Base-by-base conservation (phyloP, 805 yeast genomes). In the Candida ficus region DNA sequence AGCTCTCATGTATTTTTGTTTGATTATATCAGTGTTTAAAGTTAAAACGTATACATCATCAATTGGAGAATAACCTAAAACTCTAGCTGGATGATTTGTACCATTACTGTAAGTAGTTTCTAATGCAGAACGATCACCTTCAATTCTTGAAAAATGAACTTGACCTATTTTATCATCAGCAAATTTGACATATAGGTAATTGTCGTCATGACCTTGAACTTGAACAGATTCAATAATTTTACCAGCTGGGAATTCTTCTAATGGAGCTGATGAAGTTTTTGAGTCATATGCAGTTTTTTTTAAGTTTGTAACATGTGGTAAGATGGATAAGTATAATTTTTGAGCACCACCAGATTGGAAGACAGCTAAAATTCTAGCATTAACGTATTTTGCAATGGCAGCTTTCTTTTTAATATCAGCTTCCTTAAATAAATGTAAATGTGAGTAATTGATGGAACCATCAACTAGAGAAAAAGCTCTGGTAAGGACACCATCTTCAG, bases 161-260 rank as follows among this genome's bases (percentile, higher is more conserved):
- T 81, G 86, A 29, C 95, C 98, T 11, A 67, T 54, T 33, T 67
- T 56, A 6, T 71, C 69, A 20, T 71, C 69, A 19, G 83, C 84
- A 29, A 85, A 58, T 19, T 75, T 71, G 13, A 78, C 76, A 47
- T 71, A 78, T 25, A 82, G 57, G 53, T 73, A 83, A 38, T 70
- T 66, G 2, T 73, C 53, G 53, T 81, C 88, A 38, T 71, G 66
- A 28, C 84, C 86, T 37, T 71, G 65, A 21, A 89, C 72, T 22
- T 73, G 73, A 28, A 78, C 84, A 3, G 63, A 62, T 2, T 79
- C 82, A n/a, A 69, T 47, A 12, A 58, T 42, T 47, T 80, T 80
- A n/a, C 99, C 98, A 31, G 81, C 60, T 21, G 93, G 88, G 64
- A 84, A 82, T 0, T 90, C 82, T 38, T 76, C 80, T 35, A 79